phyloP scores from a whole-genome alignment of 768 basidiomycete genomes.

The Clavulina sp. region DNA sequence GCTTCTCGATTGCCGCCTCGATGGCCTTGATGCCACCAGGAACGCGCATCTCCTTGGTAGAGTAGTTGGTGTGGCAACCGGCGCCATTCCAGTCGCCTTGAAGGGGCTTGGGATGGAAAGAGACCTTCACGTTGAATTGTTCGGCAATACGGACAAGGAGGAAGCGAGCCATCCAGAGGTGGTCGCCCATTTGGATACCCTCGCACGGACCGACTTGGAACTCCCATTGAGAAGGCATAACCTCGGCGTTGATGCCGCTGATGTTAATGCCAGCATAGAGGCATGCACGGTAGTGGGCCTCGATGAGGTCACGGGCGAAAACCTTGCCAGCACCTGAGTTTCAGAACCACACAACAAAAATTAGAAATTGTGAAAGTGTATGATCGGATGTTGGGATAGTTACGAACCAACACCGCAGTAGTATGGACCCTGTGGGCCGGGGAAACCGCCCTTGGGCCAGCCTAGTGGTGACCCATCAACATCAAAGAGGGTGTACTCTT shows the following conservation, averaged over 20 bases:
- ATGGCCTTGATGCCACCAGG: conserved; percentile 85
- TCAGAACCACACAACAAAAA: too few species aligned
- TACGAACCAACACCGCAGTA: conserved; percentile 93
- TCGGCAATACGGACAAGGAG: conserved; percentile 91
- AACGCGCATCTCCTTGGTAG: conserved; percentile 86
- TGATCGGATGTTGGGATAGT: background rate
- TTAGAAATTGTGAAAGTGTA: background rate
- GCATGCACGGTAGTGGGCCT: conserved; percentile 97
- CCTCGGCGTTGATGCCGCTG: conserved; percentile 98
- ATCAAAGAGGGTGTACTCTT: conserved; percentile 97
- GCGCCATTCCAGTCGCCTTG: conserved; percentile 98
- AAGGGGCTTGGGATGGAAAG: conserved; percentile 99
- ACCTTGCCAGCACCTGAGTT: conserved; percentile 80
- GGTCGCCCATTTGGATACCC: conserved; percentile 97
- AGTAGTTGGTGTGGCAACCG: conserved; percentile 96
- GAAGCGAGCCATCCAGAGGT: conserved; percentile 98
- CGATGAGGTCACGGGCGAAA: conserved; percentile 94
- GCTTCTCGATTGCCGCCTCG: conserved; percentile 85
- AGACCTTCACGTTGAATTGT: conserved; percentile 93
- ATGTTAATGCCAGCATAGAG: conserved; percentile 92
- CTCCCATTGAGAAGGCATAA: conserved; percentile 99
- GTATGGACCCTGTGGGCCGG: conserved; percentile 97
- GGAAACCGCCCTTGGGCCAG: conserved; percentile 99
- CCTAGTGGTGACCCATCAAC: conserved; percentile 78
- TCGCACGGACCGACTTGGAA: conserved; percentile 99